Evolutionary conservation across 306 rosid species (phyloP), one percentile per base, ranked within the genome.

Genomic region (Biancaea sappan): DNA sequence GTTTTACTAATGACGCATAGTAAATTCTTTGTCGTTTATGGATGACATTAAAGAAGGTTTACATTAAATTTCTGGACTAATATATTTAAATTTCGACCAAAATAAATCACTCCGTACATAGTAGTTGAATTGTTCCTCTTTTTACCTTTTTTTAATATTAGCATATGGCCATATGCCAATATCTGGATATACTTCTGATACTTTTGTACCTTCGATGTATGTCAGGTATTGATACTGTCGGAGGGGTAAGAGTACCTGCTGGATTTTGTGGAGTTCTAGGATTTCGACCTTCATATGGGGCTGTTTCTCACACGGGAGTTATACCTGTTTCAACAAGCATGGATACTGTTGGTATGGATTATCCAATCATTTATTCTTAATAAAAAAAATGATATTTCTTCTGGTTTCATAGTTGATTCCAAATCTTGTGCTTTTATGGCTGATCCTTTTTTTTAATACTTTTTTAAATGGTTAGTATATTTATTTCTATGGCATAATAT

Each of bases 221-320:
- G 51, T 56, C 86, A 95, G 99, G 99, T 43, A 71, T 92, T 64
- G 99, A 95, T 86, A 90, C 98, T 79, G 84, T 79, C 81, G 99
- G 99, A 40, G 98, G 96, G 29, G 90, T 95, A 77, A 90, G 99
- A 85, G 75, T 95, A 69, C 99, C 98, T 73, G 99, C 99, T 66
- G 94, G 85, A 60, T 95, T 79, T 84, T 95, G 99, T 85, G 98
- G 92, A 50, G 61, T 95, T 76, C 59, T 95, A 41, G 99, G 98
- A 65, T 95, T 95, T 89, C 92, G 98, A 43, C 98, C 98, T 68
- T 95, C 99, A 6, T 83, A 86, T 78, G 98, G 98, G 59, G 90
- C 93, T 76, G 90, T 95, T 82, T 86, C 99, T 81, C 92, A 86
- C 54, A 25, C 16, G 77, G 99, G 97, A 81, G 66, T 82, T 56